A percentile compares a stretch with the other conserved stretches of the same genome.
These are phyloP conservation scores for Cladobotryum mycophilum DNA, from an alignment of 2,329 filamentous ascomycete genomes.

Conservation along the genomic window DNA sequence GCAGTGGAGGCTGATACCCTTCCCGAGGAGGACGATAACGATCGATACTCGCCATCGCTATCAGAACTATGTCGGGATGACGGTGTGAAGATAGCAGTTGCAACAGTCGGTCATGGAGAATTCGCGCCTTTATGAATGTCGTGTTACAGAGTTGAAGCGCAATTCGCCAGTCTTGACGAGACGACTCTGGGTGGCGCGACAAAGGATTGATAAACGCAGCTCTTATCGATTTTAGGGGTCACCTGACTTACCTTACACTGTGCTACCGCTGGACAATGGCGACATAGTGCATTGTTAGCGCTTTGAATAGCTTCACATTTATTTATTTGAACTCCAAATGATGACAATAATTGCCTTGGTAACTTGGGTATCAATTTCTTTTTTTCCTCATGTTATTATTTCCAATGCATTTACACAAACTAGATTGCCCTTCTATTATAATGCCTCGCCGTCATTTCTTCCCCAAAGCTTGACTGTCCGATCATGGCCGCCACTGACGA, in stretches of 20 bases:
- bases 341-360: not conserved
- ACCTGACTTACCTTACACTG: conserved; percentile 11
- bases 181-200: not conserved
- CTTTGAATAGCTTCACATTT: not conserved
- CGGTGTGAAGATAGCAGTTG: conserved; percentile 15
- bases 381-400: not conserved
- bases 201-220: conserved; percentile 14
- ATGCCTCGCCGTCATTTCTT: conserved; percentile 63
- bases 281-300: not conserved
- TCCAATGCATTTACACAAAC: conserved; percentile 3
- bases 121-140: not conserved
- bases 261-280: not conserved
- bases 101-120: conserved; percentile 21
- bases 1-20: conserved; percentile 50
- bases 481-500: conserved; percentile 90
- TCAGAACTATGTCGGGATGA: conserved; percentile 20
- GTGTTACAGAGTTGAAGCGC: not conserved
- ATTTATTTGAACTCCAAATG: not conserved
- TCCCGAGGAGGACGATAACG: conserved; percentile 52
- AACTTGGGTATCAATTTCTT: not conserved
- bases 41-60: conserved; percentile 53
- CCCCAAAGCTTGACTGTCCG: conserved; percentile 96
- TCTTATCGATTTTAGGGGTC: conserved; percentile 16
- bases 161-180: not conserved
- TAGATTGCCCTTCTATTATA: conserved; percentile 3